Percentiles rank a stretch among this genome's conserved stretches.
phyloP scores from a whole-genome alignment of 805 yeast genomes.

The Metschnikowia rubicola region DNA sequence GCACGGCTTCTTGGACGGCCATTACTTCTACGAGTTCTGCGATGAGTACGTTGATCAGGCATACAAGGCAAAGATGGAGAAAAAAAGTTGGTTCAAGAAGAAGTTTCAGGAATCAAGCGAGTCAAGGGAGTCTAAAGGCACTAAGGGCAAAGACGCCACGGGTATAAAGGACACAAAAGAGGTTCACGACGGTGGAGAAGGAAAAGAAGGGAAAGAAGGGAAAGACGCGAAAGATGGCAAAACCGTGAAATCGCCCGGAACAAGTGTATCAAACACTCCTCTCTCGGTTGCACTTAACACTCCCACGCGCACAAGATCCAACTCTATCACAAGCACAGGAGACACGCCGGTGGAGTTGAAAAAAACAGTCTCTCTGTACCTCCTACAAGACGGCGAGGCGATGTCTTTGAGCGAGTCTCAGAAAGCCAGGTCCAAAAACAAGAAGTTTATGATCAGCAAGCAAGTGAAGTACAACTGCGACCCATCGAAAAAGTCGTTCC shows the following conservation, averaged over 20 bases:
- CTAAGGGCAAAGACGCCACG: constrained; percentile 1
- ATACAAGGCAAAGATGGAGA: constrained; percentile 18
- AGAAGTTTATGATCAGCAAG: constrained; percentile 60
- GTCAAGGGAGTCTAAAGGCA: constrained; percentile 1
- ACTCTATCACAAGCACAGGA: constrained; percentile 21
- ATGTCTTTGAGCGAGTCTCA: constrained; percentile 19
- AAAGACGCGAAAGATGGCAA: background rate
- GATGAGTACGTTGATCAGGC: constrained; percentile 47
- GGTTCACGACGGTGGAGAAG: background rate
- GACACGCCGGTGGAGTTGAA: constrained; percentile 7
- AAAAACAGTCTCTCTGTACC: constrained; percentile 13
- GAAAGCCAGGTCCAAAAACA: constrained; percentile 19
- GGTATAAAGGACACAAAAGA: background rate
- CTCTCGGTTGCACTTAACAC: constrained; percentile 4
- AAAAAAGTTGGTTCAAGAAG: constrained; percentile 33
- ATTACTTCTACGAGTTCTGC: constrained; percentile 76
- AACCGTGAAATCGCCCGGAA: constrained; percentile 1
- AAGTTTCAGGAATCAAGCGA: background rate
- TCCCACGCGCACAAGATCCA: constrained; percentile 20
- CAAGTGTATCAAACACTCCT: constrained; percentile 5
- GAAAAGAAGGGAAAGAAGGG: constrained; percentile 1
- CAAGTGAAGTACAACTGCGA: constrained; percentile 72
- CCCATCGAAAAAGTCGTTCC: constrained; percentile 63
- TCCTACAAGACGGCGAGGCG: constrained; percentile 14
- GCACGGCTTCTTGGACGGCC: constrained; percentile 87